Percentiles rank a stretch among this genome's conserved stretches.
These are phyloP conservation scores for Linaria vulgaris DNA, from an alignment of 257 asterid species.

Conservation along the genomic window DNA sequence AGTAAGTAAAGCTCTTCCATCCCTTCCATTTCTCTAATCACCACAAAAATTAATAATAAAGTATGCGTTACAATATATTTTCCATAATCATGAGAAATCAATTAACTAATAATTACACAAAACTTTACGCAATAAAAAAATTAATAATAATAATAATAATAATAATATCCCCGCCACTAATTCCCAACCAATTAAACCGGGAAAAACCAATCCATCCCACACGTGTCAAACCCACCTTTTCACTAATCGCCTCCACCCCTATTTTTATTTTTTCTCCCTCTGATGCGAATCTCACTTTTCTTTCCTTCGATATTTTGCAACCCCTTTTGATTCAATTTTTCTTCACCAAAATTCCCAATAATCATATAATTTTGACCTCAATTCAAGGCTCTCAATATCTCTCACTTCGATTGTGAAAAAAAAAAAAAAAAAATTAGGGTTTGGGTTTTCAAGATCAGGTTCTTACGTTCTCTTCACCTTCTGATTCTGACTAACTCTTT, in stretches of 20 bases:
- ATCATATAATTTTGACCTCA: constrained; percentile 23
- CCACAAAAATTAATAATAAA: no score
- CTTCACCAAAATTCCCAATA: constrained; percentile 14
- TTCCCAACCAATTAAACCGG: constrained; percentile 38
- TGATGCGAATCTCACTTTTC: constrained; percentile 16
- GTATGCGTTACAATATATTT: no score
- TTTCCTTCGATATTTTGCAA: constrained; percentile 13
- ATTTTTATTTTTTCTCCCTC: background rate
- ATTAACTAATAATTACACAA: no score
- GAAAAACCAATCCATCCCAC: constrained; percentile 34
- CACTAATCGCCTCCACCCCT: constrained; percentile 18
- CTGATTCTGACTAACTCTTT: constrained; percentile 14
- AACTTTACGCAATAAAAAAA: no score
- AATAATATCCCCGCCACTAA: constrained; percentile 14
- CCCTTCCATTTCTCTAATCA: no score
- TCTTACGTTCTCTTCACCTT: background rate
- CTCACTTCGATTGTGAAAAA: constrained; percentile 33
- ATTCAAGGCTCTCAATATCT: constrained; percentile 35
- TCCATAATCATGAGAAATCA: no score
- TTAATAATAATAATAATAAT: background rate
- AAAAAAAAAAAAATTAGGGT: constrained; percentile 26
- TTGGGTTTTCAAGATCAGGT: constrained; percentile 38
- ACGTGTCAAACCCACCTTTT: constrained; percentile 41
- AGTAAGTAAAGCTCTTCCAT: no score
- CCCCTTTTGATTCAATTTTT: background rate